phyloP scores from a whole-genome alignment of 2,329 filamentous ascomycete genomes.

The Neophaeococcomyces mojaviensis region DNA sequence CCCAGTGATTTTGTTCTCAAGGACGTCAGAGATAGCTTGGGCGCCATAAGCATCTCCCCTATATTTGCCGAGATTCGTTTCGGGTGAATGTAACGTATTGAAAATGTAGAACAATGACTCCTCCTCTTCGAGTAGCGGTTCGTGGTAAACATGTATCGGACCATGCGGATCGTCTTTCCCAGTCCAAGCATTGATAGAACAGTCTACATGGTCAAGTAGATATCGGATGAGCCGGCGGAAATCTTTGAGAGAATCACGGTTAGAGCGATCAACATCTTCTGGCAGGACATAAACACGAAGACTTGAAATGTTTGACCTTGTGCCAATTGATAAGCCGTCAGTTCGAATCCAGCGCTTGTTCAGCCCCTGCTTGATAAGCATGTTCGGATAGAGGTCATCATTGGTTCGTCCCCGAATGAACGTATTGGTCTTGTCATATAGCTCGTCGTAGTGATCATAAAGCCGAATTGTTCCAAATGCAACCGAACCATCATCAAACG shows the following conservation, averaged over 20 bases:
- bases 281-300: conserved; percentile 35
- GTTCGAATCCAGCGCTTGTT: conserved; percentile 32
- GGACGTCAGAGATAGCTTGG: conserved; percentile 31
- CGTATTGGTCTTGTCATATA: conserved; percentile 1
- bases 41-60: conserved; percentile 26
- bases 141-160: conserved; percentile 14
- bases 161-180: conserved; percentile 22
- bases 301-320: conserved; percentile 17
- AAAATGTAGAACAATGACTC: conserved; percentile 45
- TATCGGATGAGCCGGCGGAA: conserved; percentile 31
- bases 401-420: conserved; percentile 13
- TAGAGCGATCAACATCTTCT: conserved; percentile 31
- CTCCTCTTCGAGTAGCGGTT: conserved; percentile 25
- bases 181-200: conserved; percentile 32
- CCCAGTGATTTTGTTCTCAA: conserved; percentile 27
- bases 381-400: conserved; percentile 12
- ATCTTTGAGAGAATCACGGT: conserved; percentile 28
- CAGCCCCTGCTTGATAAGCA: conserved; percentile 21
- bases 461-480: conserved; percentile 21
- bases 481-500: conserved; percentile 15
- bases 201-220: conserved; percentile 35
- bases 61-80: conserved; percentile 27
- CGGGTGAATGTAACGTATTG: conserved; percentile 39
- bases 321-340: conserved; percentile 16
- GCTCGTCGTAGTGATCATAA: not conserved